Conservation (phyloP, 129 eudicot genomes). For the Heracleum sosnowskyi region DNA sequence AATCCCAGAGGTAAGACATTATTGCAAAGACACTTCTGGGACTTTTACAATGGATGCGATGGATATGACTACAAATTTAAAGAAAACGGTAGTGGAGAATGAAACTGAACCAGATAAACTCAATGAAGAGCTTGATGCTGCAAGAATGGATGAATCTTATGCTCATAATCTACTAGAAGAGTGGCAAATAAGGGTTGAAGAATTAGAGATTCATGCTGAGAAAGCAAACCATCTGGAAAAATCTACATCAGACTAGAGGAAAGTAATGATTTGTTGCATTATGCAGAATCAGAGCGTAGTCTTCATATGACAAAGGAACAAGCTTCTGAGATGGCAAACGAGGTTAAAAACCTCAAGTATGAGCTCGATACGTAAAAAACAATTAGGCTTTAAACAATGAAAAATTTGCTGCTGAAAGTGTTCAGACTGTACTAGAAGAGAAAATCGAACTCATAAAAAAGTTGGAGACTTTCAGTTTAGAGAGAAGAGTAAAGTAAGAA, state of each 20-base stretch:
- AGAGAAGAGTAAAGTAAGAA: conserved; percentile 89
- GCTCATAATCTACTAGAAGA: conserved; percentile 66
- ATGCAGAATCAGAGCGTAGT: conserved; percentile 47
- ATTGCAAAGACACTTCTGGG: too few species aligned
- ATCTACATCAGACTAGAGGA: conserved; percentile 74
- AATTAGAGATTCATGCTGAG: conserved; percentile 51
- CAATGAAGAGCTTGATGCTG: conserved; percentile 74
- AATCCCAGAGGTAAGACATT: too few species aligned
- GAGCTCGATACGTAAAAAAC: conserved; percentile 64
- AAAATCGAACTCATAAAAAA: conserved; percentile 66
- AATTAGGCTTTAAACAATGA: conserved; percentile 58
- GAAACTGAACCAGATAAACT: conserved; percentile 62
- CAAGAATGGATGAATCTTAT: conserved; percentile 82
- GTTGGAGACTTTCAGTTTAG: conserved; percentile 53
- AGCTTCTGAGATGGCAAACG: conserved; percentile 45
- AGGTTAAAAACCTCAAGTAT: conserved; percentile 36
- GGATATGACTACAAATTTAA: neutral
- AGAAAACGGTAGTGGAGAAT: conserved; percentile 39
- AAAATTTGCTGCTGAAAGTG: conserved; percentile 79
- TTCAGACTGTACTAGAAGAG: conserved; percentile 75
- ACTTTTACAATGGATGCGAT: too few species aligned
- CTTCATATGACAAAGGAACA: conserved; percentile 47
- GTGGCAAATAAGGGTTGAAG: conserved; percentile 65
- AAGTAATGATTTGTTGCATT: conserved; percentile 49
- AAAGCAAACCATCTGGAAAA: conserved; percentile 72